Evolutionary conservation across 768 basidiomycete genomes (phyloP), one percentile per base, ranked within the genome.

Genomic region (Pleurotus cornucopiae): DNA sequence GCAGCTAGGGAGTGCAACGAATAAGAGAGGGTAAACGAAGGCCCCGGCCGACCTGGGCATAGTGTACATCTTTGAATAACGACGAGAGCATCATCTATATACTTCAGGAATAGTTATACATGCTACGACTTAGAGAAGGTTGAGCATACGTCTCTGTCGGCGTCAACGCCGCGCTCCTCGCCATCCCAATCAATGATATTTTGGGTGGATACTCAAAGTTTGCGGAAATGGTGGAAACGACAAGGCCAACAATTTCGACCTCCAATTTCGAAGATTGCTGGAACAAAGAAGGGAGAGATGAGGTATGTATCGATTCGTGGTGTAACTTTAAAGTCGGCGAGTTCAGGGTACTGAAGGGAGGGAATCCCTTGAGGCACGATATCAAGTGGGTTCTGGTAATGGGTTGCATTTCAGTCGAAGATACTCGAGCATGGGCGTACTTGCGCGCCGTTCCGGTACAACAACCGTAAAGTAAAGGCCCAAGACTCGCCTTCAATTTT

Each of bases 1-100:
- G 63, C 72, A 2, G 67, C 74, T 46, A 71, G 16, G 20, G 1
- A 53, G 9, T 21, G 41, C 11, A 39, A 16, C 7, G n/a, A 52
- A 16, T 39, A 2, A 34, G 9, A 18, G 26, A 49, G 43, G 43
- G n/a, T 44, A 25, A 25, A 25, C 23, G 13, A 41, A 13, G 4
- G 13, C 1, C 4, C 9, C 1, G 13, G 13, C 6, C 18, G 40
- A 18, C 40, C 16, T 41, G 40, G 3, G 13, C 4, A 5, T 13
- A 18, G 40, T 41, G 3, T 13, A 13, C 16, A 41, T 41, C 13
- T 6, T 4, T 6, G 16, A 13, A 41, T 13, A 13, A 41, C 40
- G 16, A 13, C 40, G 40, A 41, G 14, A 41, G 40, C 16, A 4
- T 41, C 40, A 5, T 41, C 14, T 41, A 41, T 41, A 13, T 41